Evolutionary conservation across 805 yeast species (phyloP), one percentile per base, ranked within the genome.

Genomic region (Wickerhamiella azyma): DNA sequence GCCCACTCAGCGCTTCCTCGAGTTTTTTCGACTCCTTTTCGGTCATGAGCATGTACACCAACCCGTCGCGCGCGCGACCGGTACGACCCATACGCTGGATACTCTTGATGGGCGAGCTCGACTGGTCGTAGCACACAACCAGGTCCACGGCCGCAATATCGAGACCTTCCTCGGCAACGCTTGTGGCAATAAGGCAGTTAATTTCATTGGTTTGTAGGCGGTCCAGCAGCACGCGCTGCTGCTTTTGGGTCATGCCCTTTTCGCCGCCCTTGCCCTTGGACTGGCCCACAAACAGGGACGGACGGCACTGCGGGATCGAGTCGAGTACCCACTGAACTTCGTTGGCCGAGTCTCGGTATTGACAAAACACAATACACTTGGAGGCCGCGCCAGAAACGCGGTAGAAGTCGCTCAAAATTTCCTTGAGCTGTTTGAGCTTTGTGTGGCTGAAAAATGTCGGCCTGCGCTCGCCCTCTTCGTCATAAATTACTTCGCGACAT

Each of bases 81-180:
- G 99, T 92, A 65, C 99, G 76, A 24, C 99, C 99, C 94, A 92
- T 85, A 55, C 99, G 68, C 60, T 92, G 99, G 36, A 92, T 74
- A 54, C 83, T 86, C 49, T 94, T 84, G 48, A 92, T 89, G 0
- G 97, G 96, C 39, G 95, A 85, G 26, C 86, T 72, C 0, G 96
- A 86, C 0, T 95, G 84, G 57, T 92, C 98, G 63, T 77, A 92
- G 59, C 96, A 88, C 7, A 92, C 71, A 53, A 92, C 89, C 55
- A 92, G 60, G 62, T 92, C 98, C 45, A 92, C 99, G 60, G 94
- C 96, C 28, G 98, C 98, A 53, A 92, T 94, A 67, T 92, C 98
- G 52, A 92, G 70, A 39, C 99, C 99, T 68, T 92, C 99, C 61
- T 92, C 99, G 40, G 97, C 99, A 58, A 92, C 89, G 0, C 96